These are phyloP conservation scores for Malbranchea zuffiana DNA, from an alignment of 2,329 filamentous ascomycete species.

Conservation along the genomic window DNA sequence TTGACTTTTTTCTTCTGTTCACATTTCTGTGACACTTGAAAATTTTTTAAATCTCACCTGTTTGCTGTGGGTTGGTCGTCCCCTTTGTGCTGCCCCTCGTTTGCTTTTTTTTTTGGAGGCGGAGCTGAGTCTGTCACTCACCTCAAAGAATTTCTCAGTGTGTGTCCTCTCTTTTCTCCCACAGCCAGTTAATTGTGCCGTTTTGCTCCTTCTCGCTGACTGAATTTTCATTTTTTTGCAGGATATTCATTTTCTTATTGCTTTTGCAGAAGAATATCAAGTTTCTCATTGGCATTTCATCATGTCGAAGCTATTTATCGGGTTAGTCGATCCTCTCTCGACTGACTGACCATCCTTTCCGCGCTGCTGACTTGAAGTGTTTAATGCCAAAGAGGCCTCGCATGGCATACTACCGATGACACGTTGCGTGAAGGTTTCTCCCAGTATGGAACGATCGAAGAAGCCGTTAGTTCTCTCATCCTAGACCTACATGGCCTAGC, in stretches of 20 bases:
- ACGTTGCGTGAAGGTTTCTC: slow-evolving; percentile 85
- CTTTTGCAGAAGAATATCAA: slow-evolving; percentile 13
- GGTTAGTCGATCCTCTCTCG: slow-evolving; percentile 47
- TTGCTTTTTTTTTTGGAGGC: not conserved
- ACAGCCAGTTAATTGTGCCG: slow-evolving; percentile 28
- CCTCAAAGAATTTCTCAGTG: slow-evolving; percentile 1
- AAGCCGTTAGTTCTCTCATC: slow-evolving; percentile 62
- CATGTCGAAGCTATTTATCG: slow-evolving; percentile 94
- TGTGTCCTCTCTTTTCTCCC: slow-evolving; percentile 16
- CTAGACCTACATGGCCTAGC: slow-evolving; percentile 11
- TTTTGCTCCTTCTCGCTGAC: slow-evolving; percentile 22
- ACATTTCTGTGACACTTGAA: slow-evolving; percentile 4
- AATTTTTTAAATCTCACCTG: not conserved
- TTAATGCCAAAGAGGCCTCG: slow-evolving; percentile 60
- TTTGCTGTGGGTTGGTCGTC: slow-evolving; percentile 4
- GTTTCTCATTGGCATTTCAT: slow-evolving; percentile 19
- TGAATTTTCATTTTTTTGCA: slow-evolving; percentile 28
- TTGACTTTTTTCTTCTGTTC: too few relatives aligned
- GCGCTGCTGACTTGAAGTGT: slow-evolving; percentile 16
- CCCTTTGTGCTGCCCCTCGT: not conserved
- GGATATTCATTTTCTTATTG: slow-evolving; percentile 12
- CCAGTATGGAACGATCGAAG: slow-evolving; percentile 80
- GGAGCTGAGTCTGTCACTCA: too few relatives aligned
- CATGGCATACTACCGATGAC: slow-evolving; percentile 92
- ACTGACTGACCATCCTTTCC: slow-evolving; percentile 10